These are phyloP conservation scores for Verticillium albo-atrum DNA, from an alignment of 2,329 filamentous ascomycete genomes.

Conservation along the genomic window DNA sequence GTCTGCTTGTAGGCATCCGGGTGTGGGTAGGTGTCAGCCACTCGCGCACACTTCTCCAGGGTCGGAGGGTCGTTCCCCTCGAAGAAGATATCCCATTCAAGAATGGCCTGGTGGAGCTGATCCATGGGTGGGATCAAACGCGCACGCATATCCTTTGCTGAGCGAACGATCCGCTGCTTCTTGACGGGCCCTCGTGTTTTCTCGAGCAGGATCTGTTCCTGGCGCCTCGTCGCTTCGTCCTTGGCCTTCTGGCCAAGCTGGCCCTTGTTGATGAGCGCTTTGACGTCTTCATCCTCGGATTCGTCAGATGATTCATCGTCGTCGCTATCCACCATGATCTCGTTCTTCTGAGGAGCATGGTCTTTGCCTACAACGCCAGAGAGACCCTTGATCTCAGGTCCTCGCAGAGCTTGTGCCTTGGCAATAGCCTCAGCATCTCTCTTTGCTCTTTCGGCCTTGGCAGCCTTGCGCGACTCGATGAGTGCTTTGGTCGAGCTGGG, in stretches of 20 bases:
- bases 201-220: slow-evolving; percentile 44
- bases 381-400: slow-evolving; percentile 59
- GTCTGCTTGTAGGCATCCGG: slow-evolving; percentile 79
- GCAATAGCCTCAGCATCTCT: slow-evolving; percentile 70
- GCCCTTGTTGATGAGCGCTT: slow-evolving; percentile 42
- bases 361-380: slow-evolving; percentile 71
- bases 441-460: slow-evolving; percentile 62
- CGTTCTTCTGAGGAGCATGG: slow-evolving; percentile 67
- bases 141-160: slow-evolving; percentile 89
- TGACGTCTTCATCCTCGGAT: slow-evolving; percentile 47
- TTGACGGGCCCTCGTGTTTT: slow-evolving; percentile 70
- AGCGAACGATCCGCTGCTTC: slow-evolving; percentile 75
- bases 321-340: slow-evolving; percentile 84
- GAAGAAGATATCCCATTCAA: slow-evolving; percentile 95
- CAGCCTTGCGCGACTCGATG: slow-evolving; percentile 21
- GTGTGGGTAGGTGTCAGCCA: slow-evolving; percentile 73
- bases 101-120: slow-evolving; percentile 75
- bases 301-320: slow-evolving; percentile 56
- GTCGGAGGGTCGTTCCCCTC: slow-evolving; percentile 80
- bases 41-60: slow-evolving; percentile 64
- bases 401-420: slow-evolving; percentile 57
- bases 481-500: slow-evolving; percentile 8
- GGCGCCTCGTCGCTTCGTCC: slow-evolving; percentile 40
- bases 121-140: slow-evolving; percentile 87
- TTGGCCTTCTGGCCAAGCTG: slow-evolving; percentile 43